Evolutionary conservation across 2,329 filamentous ascomycete genomes (phyloP), one percentile per base, ranked within the genome.

Genomic region (Penicillium sp.): DNA sequence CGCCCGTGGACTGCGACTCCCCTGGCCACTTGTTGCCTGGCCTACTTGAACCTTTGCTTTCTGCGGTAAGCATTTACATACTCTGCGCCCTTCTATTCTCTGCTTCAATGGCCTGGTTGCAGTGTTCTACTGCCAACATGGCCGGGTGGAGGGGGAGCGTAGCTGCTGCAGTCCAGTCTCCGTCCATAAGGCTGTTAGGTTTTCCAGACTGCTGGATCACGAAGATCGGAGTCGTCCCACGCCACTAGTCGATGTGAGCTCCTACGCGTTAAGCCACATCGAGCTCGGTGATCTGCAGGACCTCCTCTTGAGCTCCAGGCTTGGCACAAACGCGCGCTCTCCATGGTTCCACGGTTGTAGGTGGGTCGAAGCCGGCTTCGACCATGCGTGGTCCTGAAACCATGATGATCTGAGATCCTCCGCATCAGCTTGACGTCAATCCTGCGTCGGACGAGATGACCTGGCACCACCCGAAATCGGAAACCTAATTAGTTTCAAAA

Each of bases 391-490:
- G 42, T 24, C 23, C 34, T n/a, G 34, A 52, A 42, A 45, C 26
- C 39, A 48, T 26, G 15, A 48, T 37, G 47, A 43, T 52, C 45
- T 48, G 39, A 42, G 39, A 42, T 42, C 39, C 39, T 41, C 39
- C 21, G 29, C 46, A 49, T 57, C 52, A 57, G 37, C 27, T 50
- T 57, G 54, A 57, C 54, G 54, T 57, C 54, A 57, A 55, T 29
- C 17, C 12, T 51, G 39, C 39, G 23, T 29, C 17, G 39, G 3
- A 6, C 4, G 26, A 29, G 33, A 49, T 49, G 46, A 45, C 50
- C 46, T 51, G 49, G 49, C 49, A 46, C 42, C 49, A 51, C 32
- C 26, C 42, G 21, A 20, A 5, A 18, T 36, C 13, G 10, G 17
- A n/a, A 39, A 39, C 24, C 21, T n/a, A 5, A 5, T 32, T 32